Conservation (phyloP, 2,329 filamentous ascomycete genomes). For the Akanthomyces muscarius region DNA sequence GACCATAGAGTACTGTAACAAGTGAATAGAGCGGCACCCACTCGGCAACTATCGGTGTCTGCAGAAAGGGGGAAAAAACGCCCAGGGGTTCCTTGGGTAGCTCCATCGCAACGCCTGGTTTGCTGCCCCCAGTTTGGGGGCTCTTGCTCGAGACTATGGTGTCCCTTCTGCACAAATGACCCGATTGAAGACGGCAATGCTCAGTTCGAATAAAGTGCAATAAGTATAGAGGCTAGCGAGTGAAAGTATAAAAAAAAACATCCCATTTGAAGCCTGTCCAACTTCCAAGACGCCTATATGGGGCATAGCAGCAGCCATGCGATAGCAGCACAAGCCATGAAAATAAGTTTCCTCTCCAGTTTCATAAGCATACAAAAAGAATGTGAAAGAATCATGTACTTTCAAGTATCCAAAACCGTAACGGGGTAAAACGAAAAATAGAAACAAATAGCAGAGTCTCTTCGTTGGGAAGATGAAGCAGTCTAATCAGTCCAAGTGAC, state of each 20-base stretch:
- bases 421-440: background rate
- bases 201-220: background rate
- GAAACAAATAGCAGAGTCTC: constrained; percentile 24
- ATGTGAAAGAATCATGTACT: background rate
- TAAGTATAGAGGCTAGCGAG: background rate
- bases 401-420: constrained; percentile 3
- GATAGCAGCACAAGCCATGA: background rate
- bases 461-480: constrained; percentile 33
- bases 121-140: background rate
- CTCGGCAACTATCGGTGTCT: background rate
- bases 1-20: background rate
- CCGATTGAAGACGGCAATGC: too few relatives aligned
- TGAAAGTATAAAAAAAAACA: background rate
- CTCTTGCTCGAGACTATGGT: background rate
- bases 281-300: background rate
- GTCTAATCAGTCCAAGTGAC: constrained; percentile 25
- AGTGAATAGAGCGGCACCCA: background rate
- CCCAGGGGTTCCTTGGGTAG: background rate
- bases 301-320: background rate
- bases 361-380: background rate
- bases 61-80: background rate
- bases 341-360: background rate
- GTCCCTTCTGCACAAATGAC: too few relatives aligned
- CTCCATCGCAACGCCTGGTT: background rate
- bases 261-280: background rate